Evolutionary conservation across 306 rosid species (phyloP).

Genomic region (Castanea sativa): DNA sequence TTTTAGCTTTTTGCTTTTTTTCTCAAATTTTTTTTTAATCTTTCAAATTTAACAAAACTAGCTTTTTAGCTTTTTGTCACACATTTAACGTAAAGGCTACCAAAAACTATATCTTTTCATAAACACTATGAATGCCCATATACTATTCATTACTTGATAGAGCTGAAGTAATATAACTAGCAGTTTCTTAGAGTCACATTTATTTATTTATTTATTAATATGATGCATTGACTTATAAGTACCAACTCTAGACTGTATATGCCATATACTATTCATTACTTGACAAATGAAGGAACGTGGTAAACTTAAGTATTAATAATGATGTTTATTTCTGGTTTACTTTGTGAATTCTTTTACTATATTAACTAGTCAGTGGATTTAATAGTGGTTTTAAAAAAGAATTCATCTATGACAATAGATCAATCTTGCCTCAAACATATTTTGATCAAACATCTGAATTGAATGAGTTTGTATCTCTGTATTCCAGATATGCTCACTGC

Average conservation of each 20-base stretch:
- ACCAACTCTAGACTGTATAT: too few relatives aligned
- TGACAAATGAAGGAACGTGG: too few relatives aligned
- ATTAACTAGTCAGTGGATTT: neutral
- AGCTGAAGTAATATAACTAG: neutral
- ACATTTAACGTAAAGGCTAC: too few relatives aligned
- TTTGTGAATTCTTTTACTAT: neutral
- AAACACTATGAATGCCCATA: too few relatives aligned
- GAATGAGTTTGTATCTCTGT: constrained; percentile 26
- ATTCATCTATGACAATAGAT: constrained; percentile 5
- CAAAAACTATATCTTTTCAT: too few relatives aligned
- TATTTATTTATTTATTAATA: neutral
- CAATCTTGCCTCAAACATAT: neutral
- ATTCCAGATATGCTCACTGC: constrained; percentile 87
- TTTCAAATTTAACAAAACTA: too few relatives aligned
- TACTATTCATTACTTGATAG: neutral
- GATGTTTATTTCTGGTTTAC: neutral
- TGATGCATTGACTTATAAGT: neutral
- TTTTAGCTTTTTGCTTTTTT: too few relatives aligned
- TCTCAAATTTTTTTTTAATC: too few relatives aligned
- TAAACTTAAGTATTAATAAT: neutral
- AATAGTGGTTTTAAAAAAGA: neutral
- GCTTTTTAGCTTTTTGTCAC: too few relatives aligned
- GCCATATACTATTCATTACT: too few relatives aligned
- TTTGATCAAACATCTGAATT: constrained; percentile 2
- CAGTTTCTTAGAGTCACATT: neutral